These are phyloP conservation scores for Acorus calamus DNA, from an alignment of 106 monocot genomes.

Conservation along the genomic window DNA sequence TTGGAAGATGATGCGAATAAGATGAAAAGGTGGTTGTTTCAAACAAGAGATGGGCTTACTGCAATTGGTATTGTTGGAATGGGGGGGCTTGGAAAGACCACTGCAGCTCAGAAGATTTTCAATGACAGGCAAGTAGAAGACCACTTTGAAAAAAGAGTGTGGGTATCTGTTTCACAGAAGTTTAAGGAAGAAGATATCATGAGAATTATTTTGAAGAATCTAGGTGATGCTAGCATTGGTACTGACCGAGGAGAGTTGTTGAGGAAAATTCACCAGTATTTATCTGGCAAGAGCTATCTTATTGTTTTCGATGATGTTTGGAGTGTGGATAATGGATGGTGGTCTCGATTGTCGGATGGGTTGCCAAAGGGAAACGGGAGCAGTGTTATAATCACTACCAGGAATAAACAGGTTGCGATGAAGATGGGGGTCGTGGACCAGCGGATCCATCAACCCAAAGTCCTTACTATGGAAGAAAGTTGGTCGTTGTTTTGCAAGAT, in stretches of 20 bases:
- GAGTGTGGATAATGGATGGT: not conserved
- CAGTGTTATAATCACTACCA: not conserved
- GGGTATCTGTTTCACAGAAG: slow-evolving; percentile 4
- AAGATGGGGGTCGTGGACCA: not conserved
- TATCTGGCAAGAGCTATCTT: not conserved
- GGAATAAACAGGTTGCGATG: not conserved
- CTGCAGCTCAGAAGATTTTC: not conserved
- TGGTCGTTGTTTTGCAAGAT: slow-evolving; percentile 7
- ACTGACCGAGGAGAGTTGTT: not conserved
- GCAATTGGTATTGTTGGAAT: not conserved
- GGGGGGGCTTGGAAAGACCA: slow-evolving; percentile 11
- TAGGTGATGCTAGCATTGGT: not conserved
- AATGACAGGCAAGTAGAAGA: not conserved
- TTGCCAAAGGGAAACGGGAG: not conserved
- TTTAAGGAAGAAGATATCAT: slow-evolving; percentile 3
- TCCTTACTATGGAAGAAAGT: not conserved
- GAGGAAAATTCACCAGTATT: not conserved
- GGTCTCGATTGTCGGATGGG: not conserved
- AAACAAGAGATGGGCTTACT: not conserved
- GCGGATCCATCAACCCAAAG: not conserved
- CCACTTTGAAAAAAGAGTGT: slow-evolving; percentile 1
- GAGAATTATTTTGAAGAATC: not conserved
- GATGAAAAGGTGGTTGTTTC: not conserved
- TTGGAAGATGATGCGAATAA: not conserved
- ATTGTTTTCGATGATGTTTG: slow-evolving; percentile 4